Conservation (phyloP, 139 green algal species). For the Mesotaenium endlicherianum region DNA sequence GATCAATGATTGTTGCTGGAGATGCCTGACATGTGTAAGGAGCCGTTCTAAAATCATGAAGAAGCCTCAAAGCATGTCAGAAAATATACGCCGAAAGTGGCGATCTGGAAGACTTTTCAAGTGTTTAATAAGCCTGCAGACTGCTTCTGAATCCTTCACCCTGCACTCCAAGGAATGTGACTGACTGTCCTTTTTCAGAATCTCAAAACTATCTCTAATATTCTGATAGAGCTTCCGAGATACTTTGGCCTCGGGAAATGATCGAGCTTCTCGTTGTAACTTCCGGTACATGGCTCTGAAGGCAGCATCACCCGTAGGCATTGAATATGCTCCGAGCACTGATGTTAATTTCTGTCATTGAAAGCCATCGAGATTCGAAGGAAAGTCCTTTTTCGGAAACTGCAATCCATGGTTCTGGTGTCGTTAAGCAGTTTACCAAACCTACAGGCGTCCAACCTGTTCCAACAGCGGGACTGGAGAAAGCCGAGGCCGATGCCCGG, state of each 20-base stretch:
- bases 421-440: too few relatives aligned
- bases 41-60: background rate
- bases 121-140: background rate
- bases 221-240: conserved; percentile 6
- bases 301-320: too few relatives aligned
- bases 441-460: too few relatives aligned
- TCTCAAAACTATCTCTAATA: conserved; percentile 4
- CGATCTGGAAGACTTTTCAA: background rate
- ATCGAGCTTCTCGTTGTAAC: background rate
- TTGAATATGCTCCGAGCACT: too few relatives aligned
- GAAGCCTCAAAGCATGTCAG: background rate
- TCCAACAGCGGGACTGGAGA: too few relatives aligned
- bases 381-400: too few relatives aligned
- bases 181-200: background rate
- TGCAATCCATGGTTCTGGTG: too few relatives aligned
- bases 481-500: too few relatives aligned
- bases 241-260: background rate
- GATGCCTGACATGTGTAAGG: background rate
- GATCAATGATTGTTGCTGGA: background rate
- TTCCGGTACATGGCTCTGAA: background rate
- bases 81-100: background rate
- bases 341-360: too few relatives aligned
- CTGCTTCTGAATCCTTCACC: background rate
- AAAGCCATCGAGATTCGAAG: too few relatives aligned
- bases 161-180: background rate